These are phyloP conservation scores for Lasiodiplodia citricola DNA, from an alignment of 2,329 filamentous ascomycete species.

Conservation along the genomic window DNA sequence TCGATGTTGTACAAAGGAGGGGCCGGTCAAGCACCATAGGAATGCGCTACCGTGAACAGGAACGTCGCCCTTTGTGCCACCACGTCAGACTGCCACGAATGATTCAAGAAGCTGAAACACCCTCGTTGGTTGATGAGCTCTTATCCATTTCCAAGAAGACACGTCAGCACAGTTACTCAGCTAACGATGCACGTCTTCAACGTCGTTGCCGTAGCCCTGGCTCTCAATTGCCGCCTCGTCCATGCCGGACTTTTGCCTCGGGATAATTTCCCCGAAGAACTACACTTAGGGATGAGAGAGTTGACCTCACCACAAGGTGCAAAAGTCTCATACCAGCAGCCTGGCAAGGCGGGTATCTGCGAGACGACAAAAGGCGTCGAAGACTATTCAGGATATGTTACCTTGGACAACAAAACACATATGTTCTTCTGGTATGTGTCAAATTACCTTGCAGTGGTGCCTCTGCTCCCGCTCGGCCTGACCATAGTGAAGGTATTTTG, in stretches of 20 bases:
- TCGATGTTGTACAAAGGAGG: neutral
- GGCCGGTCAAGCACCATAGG: neutral
- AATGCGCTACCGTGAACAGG: neutral
- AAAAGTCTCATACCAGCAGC: conserved; percentile 5
- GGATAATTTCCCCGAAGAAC: neutral
- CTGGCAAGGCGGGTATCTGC: conserved; percentile 48
- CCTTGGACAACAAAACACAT: conserved; percentile 41
- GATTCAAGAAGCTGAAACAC: neutral
- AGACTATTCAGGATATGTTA: conserved; percentile 46
- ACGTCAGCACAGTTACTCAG: neutral
- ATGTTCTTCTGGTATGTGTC: conserved; percentile 50
- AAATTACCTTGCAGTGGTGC: too few species aligned
- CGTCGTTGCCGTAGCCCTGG: neutral
- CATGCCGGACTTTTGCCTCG: neutral
- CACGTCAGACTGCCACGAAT: neutral
- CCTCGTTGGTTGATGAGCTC: neutral
- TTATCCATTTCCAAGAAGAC: neutral
- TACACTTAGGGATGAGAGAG: conserved; percentile 41
- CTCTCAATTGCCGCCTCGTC: neutral
- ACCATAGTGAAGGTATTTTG: neutral
- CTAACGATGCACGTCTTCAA: neutral
- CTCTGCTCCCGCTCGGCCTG: neutral
- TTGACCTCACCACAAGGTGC: neutral
- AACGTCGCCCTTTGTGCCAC: neutral
- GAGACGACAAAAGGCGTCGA: conserved; percentile 40